Base-by-base conservation (phyloP, 805 yeast genomes). In the Ogataea angusta region DNA sequence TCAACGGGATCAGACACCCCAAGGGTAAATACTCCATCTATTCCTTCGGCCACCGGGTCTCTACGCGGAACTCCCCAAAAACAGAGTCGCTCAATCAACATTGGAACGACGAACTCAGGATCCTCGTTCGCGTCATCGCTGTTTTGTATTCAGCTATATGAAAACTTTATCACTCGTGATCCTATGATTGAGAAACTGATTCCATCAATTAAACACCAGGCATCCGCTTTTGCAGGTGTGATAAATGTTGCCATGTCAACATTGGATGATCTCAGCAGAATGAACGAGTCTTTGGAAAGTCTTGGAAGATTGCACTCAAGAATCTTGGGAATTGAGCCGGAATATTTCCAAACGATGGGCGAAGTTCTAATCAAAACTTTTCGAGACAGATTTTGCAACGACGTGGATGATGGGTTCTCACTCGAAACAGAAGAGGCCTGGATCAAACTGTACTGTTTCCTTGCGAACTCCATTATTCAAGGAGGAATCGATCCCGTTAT, bases 151-250 rank as follows among this genome's bases (percentile, higher is more conserved):
- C 95, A 86, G 58, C 75, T 86, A 56, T 86, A 85, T 62, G 74
- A 79, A 38, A 86, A 85, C 54, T 62, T 86, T 37, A 64, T 85
- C 27, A 60, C 75, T 0, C 74, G 77, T 73, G 77, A 74, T 49
- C 80, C 86, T 0, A 66, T 65, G 10, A 67, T 87, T 46, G 87
- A 81, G 49, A 69, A 66, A 28, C 57, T 79, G 55, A 85, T 83
- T 58, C 95, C 95, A 0, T 77, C 85, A 5, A 77, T 85, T 48
- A 74, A 75, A 47, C 89, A 84, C 56, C 95, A 87, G 63, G 88
- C 93, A 1, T 75, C 78, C 12, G 75, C 90, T 6, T 82, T 86
- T 66, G 88, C 91, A 0, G 89, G 90, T 5, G 86, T 86, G 14
- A 60, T 87, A 51, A 75, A 85, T 21, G 70, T 78, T 30, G 84